These are phyloP conservation scores for Actinomortierella wolfii DNA, from an alignment of 371 early-diverging fungal species.

Conservation along the genomic window DNA sequence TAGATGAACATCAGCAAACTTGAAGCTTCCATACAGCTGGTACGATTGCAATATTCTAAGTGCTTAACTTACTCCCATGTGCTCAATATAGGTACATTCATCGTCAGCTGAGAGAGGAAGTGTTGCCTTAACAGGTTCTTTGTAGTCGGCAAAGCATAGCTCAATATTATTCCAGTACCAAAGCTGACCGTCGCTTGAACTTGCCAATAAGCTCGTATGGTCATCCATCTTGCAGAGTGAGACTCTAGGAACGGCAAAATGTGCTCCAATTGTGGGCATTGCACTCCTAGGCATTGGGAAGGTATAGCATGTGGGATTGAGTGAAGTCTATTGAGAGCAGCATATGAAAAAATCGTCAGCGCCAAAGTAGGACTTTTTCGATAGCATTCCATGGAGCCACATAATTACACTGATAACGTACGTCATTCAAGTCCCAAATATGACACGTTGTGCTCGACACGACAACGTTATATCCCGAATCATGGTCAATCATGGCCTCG, in stretches of 20 bases:
- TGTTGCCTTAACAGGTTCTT: constrained; percentile 26
- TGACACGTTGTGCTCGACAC: constrained; percentile 30
- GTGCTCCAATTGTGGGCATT: constrained; percentile 9
- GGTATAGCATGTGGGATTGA: constrained; percentile 19
- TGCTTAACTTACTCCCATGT: constrained; percentile 36
- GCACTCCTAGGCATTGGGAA: constrained; percentile 41
- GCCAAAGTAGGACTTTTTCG: too few species aligned
- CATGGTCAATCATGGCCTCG: constrained; percentile 28
- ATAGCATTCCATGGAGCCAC: too few species aligned
- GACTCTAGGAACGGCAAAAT: constrained; percentile 25
- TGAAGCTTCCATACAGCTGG: too few species aligned
- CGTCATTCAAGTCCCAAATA: constrained; percentile 42
- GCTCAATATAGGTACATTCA: constrained; percentile 24
- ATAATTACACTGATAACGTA: too few species aligned
- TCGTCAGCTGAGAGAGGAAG: constrained; percentile 20
- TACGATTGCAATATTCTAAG: too few species aligned
- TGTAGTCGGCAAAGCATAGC: constrained; percentile 25
- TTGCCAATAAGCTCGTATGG: constrained; percentile 23
- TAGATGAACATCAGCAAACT: too few species aligned
- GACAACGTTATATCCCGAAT: constrained; percentile 32
- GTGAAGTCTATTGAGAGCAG: too few species aligned
- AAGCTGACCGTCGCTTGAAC: constrained; percentile 36
- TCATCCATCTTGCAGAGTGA: constrained; percentile 36
- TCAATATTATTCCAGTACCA: constrained; percentile 46
- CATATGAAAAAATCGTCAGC: too few species aligned